Evolutionary conservation across 148 eudicot genomes (phyloP).

Genomic region (Gaultheria prostrata): DNA sequence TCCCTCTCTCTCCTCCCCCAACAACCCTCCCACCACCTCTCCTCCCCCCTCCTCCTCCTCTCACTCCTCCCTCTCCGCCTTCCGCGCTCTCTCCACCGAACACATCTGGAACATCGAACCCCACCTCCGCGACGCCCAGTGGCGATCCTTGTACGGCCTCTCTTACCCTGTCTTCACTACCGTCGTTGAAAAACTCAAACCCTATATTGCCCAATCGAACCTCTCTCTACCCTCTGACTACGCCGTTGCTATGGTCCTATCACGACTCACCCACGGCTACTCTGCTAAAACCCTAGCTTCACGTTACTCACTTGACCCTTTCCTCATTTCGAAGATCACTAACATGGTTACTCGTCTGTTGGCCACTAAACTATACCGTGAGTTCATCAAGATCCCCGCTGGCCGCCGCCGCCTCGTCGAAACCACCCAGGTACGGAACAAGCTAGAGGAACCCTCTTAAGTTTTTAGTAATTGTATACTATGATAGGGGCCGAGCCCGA

Average conservation of each 20-base stretch:
- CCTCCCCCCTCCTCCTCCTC: constrained; percentile 32
- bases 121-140: constrained; percentile 71
- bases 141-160: constrained; percentile 75
- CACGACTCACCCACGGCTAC: constrained; percentile 62
- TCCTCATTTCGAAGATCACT: constrained; percentile 81
- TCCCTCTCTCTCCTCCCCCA: constrained; percentile 25
- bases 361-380: constrained; percentile 83
- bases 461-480: no score
- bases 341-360: constrained; percentile 92
- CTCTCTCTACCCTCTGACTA: constrained; percentile 89
- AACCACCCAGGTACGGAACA: constrained; percentile 27
- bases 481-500: no score
- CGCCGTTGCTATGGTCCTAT: constrained; percentile 92
- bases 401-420: constrained; percentile 63
- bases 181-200: constrained; percentile 72
- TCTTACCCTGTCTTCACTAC: constrained; percentile 88
- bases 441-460: neutral
- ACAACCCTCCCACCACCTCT: constrained; percentile 23
- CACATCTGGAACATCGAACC: constrained; percentile 86
- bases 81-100: constrained; percentile 84
- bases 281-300: constrained; percentile 58
- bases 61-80: constrained; percentile 69
- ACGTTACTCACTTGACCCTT: constrained; percentile 76
- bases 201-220: constrained; percentile 67
- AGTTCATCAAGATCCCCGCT: constrained; percentile 82